phyloP scores from a whole-genome alignment of 768 basidiomycete species.

The Atractiella rhizophila region DNA sequence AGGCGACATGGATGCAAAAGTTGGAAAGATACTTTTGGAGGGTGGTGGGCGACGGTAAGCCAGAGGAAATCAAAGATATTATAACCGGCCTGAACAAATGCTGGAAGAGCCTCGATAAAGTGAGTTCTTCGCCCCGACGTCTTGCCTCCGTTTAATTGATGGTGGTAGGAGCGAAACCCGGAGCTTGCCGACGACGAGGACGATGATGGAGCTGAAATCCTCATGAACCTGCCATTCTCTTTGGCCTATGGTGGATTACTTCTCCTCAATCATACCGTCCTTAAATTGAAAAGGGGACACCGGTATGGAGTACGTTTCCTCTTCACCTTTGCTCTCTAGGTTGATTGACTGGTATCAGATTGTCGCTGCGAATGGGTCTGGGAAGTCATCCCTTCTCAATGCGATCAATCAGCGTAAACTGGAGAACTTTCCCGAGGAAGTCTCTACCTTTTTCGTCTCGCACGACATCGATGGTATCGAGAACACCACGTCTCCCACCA shows the following conservation, averaged over 20 bases:
- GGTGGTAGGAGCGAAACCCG: constrained; percentile 23
- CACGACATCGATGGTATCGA: constrained; percentile 38
- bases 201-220: constrained; percentile 52
- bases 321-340: neutral
- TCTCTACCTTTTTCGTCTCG: constrained; percentile 88
- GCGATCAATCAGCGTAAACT: constrained; percentile 76
- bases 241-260: constrained; percentile 84
- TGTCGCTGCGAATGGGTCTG: constrained; percentile 82
- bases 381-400: constrained; percentile 87
- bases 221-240: constrained; percentile 83
- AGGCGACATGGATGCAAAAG: no score
- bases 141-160: no score
- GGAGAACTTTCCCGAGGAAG: constrained; percentile 74
- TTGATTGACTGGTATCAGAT: constrained; percentile 41
- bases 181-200: constrained; percentile 25
- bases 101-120: no score
- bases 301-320: constrained; percentile 20
- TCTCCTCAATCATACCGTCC: constrained; percentile 72
- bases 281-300: constrained; percentile 66
- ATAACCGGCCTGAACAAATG: no score
- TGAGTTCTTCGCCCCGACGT: no score
- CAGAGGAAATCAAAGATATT: no score
- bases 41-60: no score
- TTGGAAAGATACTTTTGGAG: no score
- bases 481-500: constrained; percentile 13